Evolutionary conservation across 208 protist species (phyloP), one percentile per base, ranked within the genome.

Genomic region (Leishmania tropica): DNA sequence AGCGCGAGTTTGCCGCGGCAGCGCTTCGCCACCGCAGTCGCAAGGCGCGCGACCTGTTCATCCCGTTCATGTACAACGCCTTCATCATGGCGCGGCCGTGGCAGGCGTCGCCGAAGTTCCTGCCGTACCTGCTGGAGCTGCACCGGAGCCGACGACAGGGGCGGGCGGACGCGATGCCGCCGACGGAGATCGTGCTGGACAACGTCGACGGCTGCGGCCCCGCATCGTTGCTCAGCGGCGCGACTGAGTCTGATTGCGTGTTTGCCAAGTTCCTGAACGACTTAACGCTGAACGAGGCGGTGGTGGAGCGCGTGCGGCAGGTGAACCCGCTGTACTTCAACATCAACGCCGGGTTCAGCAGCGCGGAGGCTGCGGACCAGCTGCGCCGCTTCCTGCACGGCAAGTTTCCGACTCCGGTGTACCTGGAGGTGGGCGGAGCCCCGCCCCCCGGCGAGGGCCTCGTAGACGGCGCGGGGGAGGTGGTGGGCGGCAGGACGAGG

Each of bases 1-100:
- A 87, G 75, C 54, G 67, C 7, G 84, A 92, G 81, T 87, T 90
- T 45, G 79, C 88, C 19, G 10, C 76, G 7, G 70, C 65, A 45
- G 58, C 84, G 2, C 67, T 89, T 6, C 75, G 48, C 11, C 74
- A 90, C 78, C 89, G 80, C 65, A 60, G 45, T 7, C 87, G 91
- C 54, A 76, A 45, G n/a, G 65, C 81, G 7, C 53, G 45, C 4
- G 91, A 93, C 73, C 45, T 93, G 0, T 87, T 86, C 53, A 68
- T 88, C 10, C 91, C 91, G n/a, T 95, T 93, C 75, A 51, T 93
- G 58, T 90, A 95, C 84, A 90, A 92, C 79, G 89, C 85, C 74
- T 92, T 93, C 67, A 81, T 85, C 42, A 88, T 93, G 87, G 85
- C 83, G 28, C 81, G 91, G 17, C 91, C 91, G 10, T 94, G 91